Evolutionary conservation across 352 stramenopile genomes (phyloP).

Genomic region (Pythium graminicola): DNA sequence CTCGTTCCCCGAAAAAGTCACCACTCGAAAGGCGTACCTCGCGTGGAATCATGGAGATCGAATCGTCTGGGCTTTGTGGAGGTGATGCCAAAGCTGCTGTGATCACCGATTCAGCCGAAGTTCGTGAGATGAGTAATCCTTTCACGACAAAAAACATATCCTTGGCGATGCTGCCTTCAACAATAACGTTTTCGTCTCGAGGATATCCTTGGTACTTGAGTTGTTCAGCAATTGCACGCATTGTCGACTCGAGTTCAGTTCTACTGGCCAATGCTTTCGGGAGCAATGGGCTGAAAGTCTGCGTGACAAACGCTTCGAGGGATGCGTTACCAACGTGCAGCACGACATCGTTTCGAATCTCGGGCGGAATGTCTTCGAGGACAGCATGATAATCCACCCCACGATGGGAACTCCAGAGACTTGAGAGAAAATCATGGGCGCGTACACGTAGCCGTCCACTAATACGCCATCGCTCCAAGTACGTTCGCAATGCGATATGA

Average conservation of each 20-base stretch:
- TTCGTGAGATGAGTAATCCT: conserved; percentile 35
- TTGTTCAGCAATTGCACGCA: conserved; percentile 33
- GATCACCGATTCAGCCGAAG: too few species aligned
- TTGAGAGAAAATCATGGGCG: conserved; percentile 23
- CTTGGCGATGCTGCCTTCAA: conserved; percentile 59
- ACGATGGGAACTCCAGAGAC: conserved; percentile 21
- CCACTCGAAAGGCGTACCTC: too few species aligned
- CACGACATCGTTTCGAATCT: conserved; percentile 48
- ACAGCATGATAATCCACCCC: conserved; percentile 22
- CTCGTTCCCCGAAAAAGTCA: conserved; percentile 55
- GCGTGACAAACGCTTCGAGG: conserved; percentile 33
- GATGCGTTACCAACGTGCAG: conserved; percentile 34
- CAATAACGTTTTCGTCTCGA: conserved; percentile 45
- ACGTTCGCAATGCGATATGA: conserved; percentile 55
- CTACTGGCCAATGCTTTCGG: conserved; percentile 27
- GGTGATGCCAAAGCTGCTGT: too few species aligned
- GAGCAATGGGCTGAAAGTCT: conserved; percentile 47
- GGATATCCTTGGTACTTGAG: conserved; percentile 61
- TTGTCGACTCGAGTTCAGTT: conserved; percentile 30
- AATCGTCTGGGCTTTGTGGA: too few species aligned
- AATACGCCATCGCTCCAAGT: conserved; percentile 48
- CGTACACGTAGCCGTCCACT: conserved; percentile 31
- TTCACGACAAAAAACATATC: conserved; percentile 64
- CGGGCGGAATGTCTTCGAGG: conserved; percentile 25
- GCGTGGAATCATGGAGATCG: too few species aligned